Percentiles rank a stretch among this genome's conserved stretches.
phyloP scores from a whole-genome alignment of 257 asterid genomes.

The Capsicum baccatum region DNA sequence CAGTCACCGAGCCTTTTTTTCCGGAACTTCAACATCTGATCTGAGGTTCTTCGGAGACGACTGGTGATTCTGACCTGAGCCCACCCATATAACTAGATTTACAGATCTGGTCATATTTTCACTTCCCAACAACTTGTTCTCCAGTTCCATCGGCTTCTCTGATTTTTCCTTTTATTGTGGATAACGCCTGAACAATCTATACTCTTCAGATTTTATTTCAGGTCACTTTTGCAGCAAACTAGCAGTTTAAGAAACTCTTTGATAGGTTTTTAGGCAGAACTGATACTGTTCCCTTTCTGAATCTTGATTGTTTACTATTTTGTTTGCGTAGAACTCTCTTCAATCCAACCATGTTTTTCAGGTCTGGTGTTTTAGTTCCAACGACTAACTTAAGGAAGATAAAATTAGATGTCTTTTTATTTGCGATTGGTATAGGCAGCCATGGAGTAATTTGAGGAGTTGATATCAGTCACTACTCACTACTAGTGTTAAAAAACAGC shows the following conservation, averaged over 20 bases:
- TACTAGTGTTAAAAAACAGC: neutral
- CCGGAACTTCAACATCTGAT: neutral
- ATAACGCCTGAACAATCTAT: neutral
- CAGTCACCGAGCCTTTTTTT: neutral
- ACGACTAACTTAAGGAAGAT: conserved; percentile 18
- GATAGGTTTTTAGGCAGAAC: neutral
- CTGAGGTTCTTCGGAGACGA: neutral
- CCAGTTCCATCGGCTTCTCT: neutral
- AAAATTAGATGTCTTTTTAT: conserved; percentile 2
- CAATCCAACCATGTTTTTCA: conserved; percentile 15
- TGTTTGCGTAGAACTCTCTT: conserved; percentile 2
- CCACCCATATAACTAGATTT: conserved; percentile 4
- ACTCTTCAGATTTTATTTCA: neutral
- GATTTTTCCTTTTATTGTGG: conserved; percentile 1
- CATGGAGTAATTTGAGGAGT: neutral
- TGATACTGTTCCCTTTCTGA: neutral
- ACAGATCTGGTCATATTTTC: neutral
- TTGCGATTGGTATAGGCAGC: neutral
- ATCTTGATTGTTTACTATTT: conserved; percentile 17
- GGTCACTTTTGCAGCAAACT: neutral
- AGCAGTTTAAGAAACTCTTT: neutral
- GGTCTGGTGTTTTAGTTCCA: neutral
- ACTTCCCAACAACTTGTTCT: neutral
- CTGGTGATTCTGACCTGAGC: neutral
- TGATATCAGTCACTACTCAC: neutral